Conservation (phyloP, 1,284 basidiomycete genomes). For the Leucoagaricus sp. region DNA sequence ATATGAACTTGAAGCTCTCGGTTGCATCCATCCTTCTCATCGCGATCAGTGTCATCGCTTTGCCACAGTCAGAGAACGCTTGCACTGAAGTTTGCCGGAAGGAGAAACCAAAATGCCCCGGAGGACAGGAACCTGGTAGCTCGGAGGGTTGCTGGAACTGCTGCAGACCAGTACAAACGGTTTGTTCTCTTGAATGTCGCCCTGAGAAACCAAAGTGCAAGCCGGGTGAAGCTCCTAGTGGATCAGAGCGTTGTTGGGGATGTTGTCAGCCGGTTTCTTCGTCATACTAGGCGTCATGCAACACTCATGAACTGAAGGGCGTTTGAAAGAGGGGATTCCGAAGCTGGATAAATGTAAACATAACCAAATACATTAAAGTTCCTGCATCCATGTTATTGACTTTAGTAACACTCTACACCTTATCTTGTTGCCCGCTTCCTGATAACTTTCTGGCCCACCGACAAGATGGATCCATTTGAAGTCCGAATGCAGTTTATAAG, state of each 20-base stretch:
- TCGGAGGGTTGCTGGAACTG: conserved; percentile 28
- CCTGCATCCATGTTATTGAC: too few relatives aligned
- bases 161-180: background rate
- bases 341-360: background rate
- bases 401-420: too few relatives aligned
- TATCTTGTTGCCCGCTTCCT: too few relatives aligned
- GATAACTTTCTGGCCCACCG: background rate
- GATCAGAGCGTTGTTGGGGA: background rate
- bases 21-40: background rate
- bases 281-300: background rate
- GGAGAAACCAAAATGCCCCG: conserved; percentile 2
- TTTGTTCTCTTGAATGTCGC: background rate
- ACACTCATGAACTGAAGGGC: background rate
- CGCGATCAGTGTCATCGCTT: background rate
- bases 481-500: conserved; percentile 84
- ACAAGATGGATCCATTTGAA: conserved; percentile 95
- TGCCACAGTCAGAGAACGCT: background rate
- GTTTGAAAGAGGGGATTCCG: background rate
- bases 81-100: background rate
- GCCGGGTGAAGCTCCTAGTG: background rate
- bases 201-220: background rate
- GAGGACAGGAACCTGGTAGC: conserved; percentile 2
- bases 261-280: background rate
- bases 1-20: background rate
- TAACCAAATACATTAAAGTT: background rate